Evolutionary conservation across 2,329 filamentous ascomycete species (phyloP), one percentile per base, ranked within the genome.

Genomic region (Aciculosporium take): DNA sequence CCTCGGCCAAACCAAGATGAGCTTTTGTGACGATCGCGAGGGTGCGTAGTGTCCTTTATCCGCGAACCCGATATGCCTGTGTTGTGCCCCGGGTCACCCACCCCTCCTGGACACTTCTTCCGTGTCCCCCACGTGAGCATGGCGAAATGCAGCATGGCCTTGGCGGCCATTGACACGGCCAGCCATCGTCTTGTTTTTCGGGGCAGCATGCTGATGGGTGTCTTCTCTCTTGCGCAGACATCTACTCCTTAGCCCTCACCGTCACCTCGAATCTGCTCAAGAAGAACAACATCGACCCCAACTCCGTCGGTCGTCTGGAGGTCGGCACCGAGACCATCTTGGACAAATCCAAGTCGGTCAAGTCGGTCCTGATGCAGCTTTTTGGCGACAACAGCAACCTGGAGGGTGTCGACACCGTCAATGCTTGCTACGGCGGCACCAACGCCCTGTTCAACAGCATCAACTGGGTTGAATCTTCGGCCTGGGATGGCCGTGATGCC

Each of bases 341-440:
- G 56, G 84, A 89, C 74, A 89, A 89, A 71, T 88, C 84, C 60
- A 89, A 89, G 73, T 88, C 84, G 35, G 84, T 88, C 68, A 89
- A 89, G 74, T 81, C 82, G 24, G 82, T 89, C 47, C 68, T 89
- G 50, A 89, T 89, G 84, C 84, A 88, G 69, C 72, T 89, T 35
- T 87, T 89, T 54, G 75, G 79, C 57, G 80, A 83, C 53, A 89
- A 89, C 69, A 82, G 78, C 67, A 87, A 83, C 67, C 69, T 89
- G 46, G 84, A 89, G 68, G 84, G 84, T 61, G 74, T 88, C 39
- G 84, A 89, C 65, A 86, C 79, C 43, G 64, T 88, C 61, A 89
- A 89, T 59, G 84, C 84, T 50, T 89, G 84, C 73, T 89, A 89
- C 63, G 84, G 84, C 55, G 84, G 84, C 50, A 89, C 84, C 63